Conservation (phyloP, 1,284 basidiomycete species). For the Rhodotorula sp. region DNA sequence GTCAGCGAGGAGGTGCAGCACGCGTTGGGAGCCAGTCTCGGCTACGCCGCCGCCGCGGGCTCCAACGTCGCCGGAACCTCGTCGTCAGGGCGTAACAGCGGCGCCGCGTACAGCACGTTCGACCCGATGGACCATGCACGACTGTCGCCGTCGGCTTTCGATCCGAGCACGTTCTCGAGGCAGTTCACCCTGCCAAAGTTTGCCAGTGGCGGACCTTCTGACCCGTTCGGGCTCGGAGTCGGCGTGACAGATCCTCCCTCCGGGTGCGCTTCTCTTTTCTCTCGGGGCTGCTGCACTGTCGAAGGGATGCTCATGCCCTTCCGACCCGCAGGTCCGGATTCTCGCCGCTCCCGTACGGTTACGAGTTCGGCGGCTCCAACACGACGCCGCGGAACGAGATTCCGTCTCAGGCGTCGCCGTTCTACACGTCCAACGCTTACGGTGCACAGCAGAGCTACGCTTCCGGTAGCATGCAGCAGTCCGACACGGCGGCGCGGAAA, state of each 20-base stretch:
- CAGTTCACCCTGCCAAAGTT: constrained; percentile 39
- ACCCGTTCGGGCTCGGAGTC: constrained; percentile 31
- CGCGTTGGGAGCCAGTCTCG: constrained; percentile 3
- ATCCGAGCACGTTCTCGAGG: constrained; percentile 26
- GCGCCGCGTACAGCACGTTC: constrained; percentile 16
- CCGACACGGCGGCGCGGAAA: neutral
- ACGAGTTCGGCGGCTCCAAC: neutral
- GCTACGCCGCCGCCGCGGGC: neutral
- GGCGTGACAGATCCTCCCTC: constrained; percentile 25
- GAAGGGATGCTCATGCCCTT: too few species aligned
- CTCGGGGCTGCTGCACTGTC: neutral
- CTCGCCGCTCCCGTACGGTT: constrained; percentile 20
- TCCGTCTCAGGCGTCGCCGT: constrained; percentile 7
- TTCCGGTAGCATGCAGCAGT: constrained; percentile 1
- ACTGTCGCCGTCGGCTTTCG: constrained; percentile 34
- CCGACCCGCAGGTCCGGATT: neutral
- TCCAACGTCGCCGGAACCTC: neutral
- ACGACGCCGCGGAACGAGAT: neutral
- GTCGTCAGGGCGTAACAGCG: neutral
- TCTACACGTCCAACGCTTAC: neutral
- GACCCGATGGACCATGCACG: constrained; percentile 33
- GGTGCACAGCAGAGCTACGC: neutral
- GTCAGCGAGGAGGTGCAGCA: constrained; percentile 27
- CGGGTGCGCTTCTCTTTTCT: constrained; percentile 11
- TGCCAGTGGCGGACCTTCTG: constrained; percentile 28